Evolutionary conservation across 352 stramenopile genomes (phyloP), one percentile per base, ranked within the genome.

Genomic region (Phytopythium mirpurense): DNA sequence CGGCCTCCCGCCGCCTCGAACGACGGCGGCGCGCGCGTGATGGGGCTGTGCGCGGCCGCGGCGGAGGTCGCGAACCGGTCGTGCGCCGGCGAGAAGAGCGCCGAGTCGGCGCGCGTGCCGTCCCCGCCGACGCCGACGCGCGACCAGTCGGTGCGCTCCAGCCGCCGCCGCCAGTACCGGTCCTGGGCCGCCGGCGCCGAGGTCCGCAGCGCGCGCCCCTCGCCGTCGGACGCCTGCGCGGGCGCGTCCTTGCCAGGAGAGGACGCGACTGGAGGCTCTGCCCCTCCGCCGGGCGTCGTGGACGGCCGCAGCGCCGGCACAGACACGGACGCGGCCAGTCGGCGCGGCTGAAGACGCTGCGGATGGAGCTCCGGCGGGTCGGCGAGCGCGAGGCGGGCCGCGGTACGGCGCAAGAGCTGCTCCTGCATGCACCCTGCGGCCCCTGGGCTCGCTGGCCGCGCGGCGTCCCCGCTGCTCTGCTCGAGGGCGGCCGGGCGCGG

Each of bases 71-170:
- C 7, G 40, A 94, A 91, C 4, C 77, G 78, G 14, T 88, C 71
- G 11, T 57, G 23, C 4, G 77, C 48, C 5, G 32, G 54, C 3
- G 67, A 24, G 57, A 80, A 88, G 16, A 83, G 26, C 19, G 63
- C 72, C 19, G 79, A 74, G 44, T 83, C 72, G 0, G 63, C 18
- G 8, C 57, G 32, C 36, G 73, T 59, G 26, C 85, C 82, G 45
- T 91, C 74, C 2, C 83, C 76, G 27, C 83, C 83, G 23, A 84
- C 55, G 21, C 83, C 85, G n/a, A 93, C 77, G 49, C 79, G 76
- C 32, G 62, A 77, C 83, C 85, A 95, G 64, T 94, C 83, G 0
- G 79, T 91, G 37, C 67, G 60, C 57, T 86, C 63, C 44, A 62
- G 62, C 15, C 76, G 69, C 37, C 67, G 73, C 57, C 86, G 77